phyloP scores from a whole-genome alignment of 257 asterid species.

The Oldenlandia corymbosa region DNA sequence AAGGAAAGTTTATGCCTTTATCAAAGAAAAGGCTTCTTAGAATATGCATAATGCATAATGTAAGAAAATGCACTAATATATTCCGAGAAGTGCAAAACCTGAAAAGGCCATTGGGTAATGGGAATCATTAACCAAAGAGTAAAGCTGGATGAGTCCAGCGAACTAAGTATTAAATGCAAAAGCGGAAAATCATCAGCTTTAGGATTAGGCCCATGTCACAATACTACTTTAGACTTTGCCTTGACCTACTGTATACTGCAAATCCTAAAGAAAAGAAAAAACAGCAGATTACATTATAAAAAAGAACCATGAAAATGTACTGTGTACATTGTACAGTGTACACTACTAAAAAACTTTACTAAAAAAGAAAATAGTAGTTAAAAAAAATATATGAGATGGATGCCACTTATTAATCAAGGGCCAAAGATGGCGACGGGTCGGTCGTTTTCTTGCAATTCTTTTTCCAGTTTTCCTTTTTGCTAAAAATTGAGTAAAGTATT shows the following conservation, averaged over 20 bases:
- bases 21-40: too few relatives aligned
- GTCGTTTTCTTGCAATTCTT: constrained; percentile 34
- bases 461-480: not conserved
- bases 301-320: not conserved
- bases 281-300: too few relatives aligned
- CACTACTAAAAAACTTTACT: not conserved
- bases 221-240: not conserved
- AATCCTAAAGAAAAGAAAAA: too few relatives aligned
- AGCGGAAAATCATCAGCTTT: not conserved
- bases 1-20: not conserved
- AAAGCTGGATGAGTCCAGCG: not conserved
- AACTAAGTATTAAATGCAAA: not conserved
- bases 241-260: not conserved
- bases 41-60: too few relatives aligned
- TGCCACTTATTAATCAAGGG: constrained; percentile 40
- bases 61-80: too few relatives aligned
- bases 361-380: not conserved
- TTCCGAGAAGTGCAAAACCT: too few relatives aligned
- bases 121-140: not conserved
- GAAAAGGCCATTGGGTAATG: not conserved
- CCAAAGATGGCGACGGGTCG: constrained; percentile 33
- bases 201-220: not conserved
- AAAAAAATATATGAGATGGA: constrained; percentile 30
- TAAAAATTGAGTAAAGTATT: constrained; percentile 20
- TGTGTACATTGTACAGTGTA: not conserved